Evolutionary conservation across 148 eudicot species (phyloP).

Genomic region (Cornus florida): DNA sequence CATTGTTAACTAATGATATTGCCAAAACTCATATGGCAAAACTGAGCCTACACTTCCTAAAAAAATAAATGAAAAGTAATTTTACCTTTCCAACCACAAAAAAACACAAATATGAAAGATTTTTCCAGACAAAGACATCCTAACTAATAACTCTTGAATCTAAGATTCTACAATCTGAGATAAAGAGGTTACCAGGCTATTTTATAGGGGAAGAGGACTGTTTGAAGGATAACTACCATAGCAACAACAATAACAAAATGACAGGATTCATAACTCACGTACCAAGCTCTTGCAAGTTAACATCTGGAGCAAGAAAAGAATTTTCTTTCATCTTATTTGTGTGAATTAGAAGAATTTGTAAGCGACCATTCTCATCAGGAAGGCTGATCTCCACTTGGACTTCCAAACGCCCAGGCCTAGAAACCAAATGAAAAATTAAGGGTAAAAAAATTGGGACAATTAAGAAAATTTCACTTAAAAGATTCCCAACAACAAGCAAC

Average conservation of each 20-base stretch:
- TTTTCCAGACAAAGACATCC: not conserved
- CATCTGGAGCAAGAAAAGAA: conserved; percentile 89
- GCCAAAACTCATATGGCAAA: not conserved
- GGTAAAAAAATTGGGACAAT: not conserved
- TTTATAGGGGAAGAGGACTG: not conserved
- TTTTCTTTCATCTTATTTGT: conserved; percentile 97
- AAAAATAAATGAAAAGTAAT: too few species aligned
- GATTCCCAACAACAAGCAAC: not conserved
- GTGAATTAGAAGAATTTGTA: conserved; percentile 96
- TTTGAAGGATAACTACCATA: not conserved
- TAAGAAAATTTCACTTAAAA: not conserved
- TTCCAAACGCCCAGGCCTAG: conserved; percentile 98
- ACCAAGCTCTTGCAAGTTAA: conserved; percentile 84
- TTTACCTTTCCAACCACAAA: not conserved
- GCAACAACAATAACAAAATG: conserved; percentile 21
- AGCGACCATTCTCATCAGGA: conserved; percentile 56
- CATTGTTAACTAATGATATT: not conserved
- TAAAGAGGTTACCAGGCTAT: not conserved
- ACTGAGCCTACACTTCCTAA: not conserved
- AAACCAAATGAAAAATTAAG: conserved; percentile 10
- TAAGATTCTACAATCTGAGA: not conserved
- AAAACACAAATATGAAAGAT: not conserved
- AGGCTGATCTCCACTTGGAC: conserved; percentile 99
- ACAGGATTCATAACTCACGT: conserved; percentile 20
- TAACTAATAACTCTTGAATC: not conserved